Evolutionary conservation across 805 yeast genomes (phyloP), one percentile per base, ranked within the genome.

Genomic region (Zygotorulaspora florentina): DNA sequence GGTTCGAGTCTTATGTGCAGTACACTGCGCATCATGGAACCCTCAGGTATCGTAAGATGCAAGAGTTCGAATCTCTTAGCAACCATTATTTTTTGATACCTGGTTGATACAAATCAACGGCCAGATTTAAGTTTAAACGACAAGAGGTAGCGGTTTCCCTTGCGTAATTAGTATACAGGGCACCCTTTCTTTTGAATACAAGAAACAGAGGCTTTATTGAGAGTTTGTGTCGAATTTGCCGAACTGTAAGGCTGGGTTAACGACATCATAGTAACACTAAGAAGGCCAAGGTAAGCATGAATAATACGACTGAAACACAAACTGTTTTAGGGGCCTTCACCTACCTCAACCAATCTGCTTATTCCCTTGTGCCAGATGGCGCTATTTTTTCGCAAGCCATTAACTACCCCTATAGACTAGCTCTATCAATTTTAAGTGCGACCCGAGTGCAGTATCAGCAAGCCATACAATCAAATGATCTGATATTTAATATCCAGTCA

Each of bases 31-130:
- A 30, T 40, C 36, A 35, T 16, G 53, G 64, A 58, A 56, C 40
- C 37, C 64, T 60, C 64, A 57, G 64, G 62, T 58, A 60, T 60
- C 64, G 64, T 55, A 60, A 60, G 64, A 60, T 60, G 64, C 64
- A 59, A 52, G 64, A 60, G 64, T 60, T 60, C 64, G 64, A 58
- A 60, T 58, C 64, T 60, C 64, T 52, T 59, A 58, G 62, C 64
- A 60, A 60, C 63, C 64, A 60, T 48, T 38, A 29, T 43, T 56
- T 59, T 56, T 53, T 38, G 10, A 7, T 9, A 20, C 9, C 13
- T 3, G 20, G 3, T 8, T 13, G 18, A 20, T 4, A 5, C 25
- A 20, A 20, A 20, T 20, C n/a, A 20, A 20, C 25, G 7, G 25
- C 25, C 7, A 20, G 25, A 20, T 5, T 29, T 5, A 13, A 29